Evolutionary conservation across 176 grass and related monocot genomes (phyloP), one percentile per base, ranked within the genome.

Genomic region (Tuctoria greenei): DNA sequence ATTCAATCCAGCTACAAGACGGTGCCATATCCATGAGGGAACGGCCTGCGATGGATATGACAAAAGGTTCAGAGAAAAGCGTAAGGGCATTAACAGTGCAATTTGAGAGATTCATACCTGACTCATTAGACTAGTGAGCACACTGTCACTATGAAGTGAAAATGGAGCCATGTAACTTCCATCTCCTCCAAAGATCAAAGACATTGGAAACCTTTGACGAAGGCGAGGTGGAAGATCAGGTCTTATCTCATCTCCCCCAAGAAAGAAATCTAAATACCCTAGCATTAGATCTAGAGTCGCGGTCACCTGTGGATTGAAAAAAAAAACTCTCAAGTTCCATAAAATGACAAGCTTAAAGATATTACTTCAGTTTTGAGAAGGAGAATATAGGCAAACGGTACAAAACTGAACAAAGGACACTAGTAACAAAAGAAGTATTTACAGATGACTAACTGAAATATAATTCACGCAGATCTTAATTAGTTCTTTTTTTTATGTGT

Each of bases 131-230:
- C 91, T 94, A 49, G 91, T 94, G 65, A 94, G 79, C 61, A 94
- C 89, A 88, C 88, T 94, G 70, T 98, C 95, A 56, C 95, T 98
- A 74, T 98, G 89, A 76, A 94, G 89, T 66, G 89, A 89, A 90
- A 94, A 94, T 82, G 95, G 95, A 82, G 89, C 76, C 91, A 98
- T 98, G 79, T 98, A 94, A 78, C 89, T 94, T 81, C 91, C 95
- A 77, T 98, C 87, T 35, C 95, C 95, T 38, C 95, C 95, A 86
- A 98, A 98, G 49, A 93, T 83, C 66, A 94, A 77, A 58, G 84
- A 84, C 84, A 98, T 84, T 39, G 95, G 95, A 82, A 98, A 92
- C 82, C 91, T 94, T 85, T 98, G 91, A 77, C 88, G 86, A 74
- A 98, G 89, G 51, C 84, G 81, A 70, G 86, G 80, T 23, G 95